Conservation (phyloP, 2,329 filamentous ascomycete genomes). For the Alternaria gansuensis region DNA sequence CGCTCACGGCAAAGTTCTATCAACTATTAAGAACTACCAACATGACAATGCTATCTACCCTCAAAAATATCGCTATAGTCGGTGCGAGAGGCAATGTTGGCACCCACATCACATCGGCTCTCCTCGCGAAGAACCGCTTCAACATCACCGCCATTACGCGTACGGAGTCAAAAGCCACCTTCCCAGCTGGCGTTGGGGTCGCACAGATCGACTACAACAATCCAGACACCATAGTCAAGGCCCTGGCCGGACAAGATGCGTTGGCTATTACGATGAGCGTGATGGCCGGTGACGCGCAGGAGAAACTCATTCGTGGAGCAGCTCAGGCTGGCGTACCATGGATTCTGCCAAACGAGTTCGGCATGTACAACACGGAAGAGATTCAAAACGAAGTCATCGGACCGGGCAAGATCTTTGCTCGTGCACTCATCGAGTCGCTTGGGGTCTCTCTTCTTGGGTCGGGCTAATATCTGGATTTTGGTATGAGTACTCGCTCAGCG, state of each 20-base stretch:
- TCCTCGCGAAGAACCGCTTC: constrained; percentile 58
- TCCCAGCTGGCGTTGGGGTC: constrained; percentile 55
- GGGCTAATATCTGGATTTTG: constrained; percentile 41
- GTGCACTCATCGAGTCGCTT: constrained; percentile 29
- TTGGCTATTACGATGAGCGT: constrained; percentile 53
- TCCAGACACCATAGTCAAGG: constrained; percentile 51
- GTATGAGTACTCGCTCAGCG: constrained; percentile 52
- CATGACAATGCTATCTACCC: constrained; percentile 9
- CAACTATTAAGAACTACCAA: not conserved
- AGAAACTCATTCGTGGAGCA: constrained; percentile 48
- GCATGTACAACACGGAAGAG: constrained; percentile 42
- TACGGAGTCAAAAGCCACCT: constrained; percentile 52
- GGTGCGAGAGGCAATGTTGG: constrained; percentile 45
- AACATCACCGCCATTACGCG: constrained; percentile 62
- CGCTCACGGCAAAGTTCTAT: not conserved
- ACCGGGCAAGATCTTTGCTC: constrained; percentile 21
- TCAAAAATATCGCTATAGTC: constrained; percentile 53
- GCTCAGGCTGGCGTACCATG: constrained; percentile 51
- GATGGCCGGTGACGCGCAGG: constrained; percentile 37
- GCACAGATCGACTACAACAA: constrained; percentile 61
- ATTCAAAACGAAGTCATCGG: constrained; percentile 19
- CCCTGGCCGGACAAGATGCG: constrained; percentile 50
- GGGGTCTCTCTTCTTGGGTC: constrained; percentile 41
- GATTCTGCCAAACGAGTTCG: constrained; percentile 54
- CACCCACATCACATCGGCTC: constrained; percentile 49